Evolutionary conservation across 2,329 filamentous ascomycete genomes (phyloP).

Genomic region (Nemania bipapillata): DNA sequence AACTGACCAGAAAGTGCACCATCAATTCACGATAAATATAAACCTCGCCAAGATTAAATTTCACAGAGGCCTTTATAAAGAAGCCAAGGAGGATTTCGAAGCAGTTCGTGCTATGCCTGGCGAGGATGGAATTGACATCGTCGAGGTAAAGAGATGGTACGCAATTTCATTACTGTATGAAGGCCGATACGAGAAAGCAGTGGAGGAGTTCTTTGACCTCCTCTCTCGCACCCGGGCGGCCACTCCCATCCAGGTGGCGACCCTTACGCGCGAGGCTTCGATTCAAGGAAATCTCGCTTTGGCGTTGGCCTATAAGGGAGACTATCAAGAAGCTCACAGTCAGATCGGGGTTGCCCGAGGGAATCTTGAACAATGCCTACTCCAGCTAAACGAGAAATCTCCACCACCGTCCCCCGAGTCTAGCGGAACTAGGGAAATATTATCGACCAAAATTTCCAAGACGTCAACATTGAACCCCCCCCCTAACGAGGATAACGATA

Average conservation of each 20-base stretch:
- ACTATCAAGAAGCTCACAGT: not conserved
- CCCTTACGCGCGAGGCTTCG: not conserved
- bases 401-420: not conserved
- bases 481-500: not conserved
- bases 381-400: not conserved
- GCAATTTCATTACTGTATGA: not conserved
- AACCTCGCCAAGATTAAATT: not conserved
- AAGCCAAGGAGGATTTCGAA: not conserved
- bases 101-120: too few species aligned
- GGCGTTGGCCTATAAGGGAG: not conserved
- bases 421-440: not conserved
- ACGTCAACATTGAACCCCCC: not conserved
- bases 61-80: not conserved
- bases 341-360: not conserved
- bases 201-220: not conserved
- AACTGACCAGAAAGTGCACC: not conserved
- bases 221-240: too few species aligned
- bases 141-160: not conserved
- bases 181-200: not conserved
- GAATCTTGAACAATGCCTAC: not conserved
- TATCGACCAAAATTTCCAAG: not conserved
- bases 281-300: conserved; percentile 5
- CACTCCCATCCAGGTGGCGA: not conserved
- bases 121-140: not conserved
- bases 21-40: not conserved